Conservation (phyloP, 805 yeast species). For the Candida ficus region DNA sequence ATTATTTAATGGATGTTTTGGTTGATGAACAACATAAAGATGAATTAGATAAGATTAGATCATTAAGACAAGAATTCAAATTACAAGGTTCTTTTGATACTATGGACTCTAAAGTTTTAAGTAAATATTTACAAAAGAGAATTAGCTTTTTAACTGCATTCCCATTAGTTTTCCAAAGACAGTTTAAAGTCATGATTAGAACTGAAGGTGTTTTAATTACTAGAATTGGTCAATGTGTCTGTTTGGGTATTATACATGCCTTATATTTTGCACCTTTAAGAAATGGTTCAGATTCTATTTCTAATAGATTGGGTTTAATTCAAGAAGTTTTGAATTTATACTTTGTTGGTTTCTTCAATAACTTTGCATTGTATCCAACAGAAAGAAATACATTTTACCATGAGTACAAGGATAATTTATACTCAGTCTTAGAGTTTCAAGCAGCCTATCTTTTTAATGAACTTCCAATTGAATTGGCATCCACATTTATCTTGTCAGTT, state of each 20-base stretch:
- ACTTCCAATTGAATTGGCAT: constrained; percentile 60
- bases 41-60: constrained; percentile 7
- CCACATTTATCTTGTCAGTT: constrained; percentile 52
- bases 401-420: constrained; percentile 69
- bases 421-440: constrained; percentile 61
- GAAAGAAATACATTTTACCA: constrained; percentile 75
- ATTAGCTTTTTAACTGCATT: constrained; percentile 25
- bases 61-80: constrained; percentile 4
- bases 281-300: constrained; percentile 43
- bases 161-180: constrained; percentile 29
- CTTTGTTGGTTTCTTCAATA: constrained; percentile 76
- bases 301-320: constrained; percentile 66
- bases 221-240: constrained; percentile 57
- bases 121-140: constrained; percentile 8
- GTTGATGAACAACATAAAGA: constrained; percentile 47
- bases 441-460: constrained; percentile 54
- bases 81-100: neutral
- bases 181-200: constrained; percentile 35
- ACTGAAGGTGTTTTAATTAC: constrained; percentile 58
- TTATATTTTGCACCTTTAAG: constrained; percentile 61
- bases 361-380: constrained; percentile 67
- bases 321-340: constrained; percentile 71
- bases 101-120: neutral
- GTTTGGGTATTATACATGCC: constrained; percentile 60
- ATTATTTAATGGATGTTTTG: constrained; percentile 64